phyloP scores from a whole-genome alignment of 768 basidiomycete species.

The Xerocomellus dryophilus region DNA sequence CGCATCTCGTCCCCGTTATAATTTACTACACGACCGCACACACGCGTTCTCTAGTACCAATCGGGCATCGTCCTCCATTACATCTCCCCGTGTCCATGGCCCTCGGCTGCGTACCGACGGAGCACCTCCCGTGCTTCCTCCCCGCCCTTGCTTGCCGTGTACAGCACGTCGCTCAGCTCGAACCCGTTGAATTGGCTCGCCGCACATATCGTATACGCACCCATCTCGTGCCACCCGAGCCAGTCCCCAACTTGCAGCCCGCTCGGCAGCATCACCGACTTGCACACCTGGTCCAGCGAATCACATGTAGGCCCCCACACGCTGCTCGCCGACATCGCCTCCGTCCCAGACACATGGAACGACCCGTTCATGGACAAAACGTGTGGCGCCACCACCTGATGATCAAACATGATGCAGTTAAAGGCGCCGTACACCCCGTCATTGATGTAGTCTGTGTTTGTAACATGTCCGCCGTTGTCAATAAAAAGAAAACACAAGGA shows the following conservation, averaged over 20 bases:
- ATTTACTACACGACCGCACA: constrained; percentile 10
- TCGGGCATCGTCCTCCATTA: neutral
- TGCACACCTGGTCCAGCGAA: constrained; percentile 89
- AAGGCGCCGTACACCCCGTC: constrained; percentile 98
- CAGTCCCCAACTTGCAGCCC: constrained; percentile 90
- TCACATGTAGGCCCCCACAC: constrained; percentile 99
- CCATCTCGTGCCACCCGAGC: constrained; percentile 98
- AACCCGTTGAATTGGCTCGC: constrained; percentile 96
- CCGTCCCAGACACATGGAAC: constrained; percentile 41
- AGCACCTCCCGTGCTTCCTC: constrained; percentile 54
- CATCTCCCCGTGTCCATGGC: constrained; percentile 34
- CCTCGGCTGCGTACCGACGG: constrained; percentile 44
- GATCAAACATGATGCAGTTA: constrained; percentile 97
- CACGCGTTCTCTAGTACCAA: constrained; percentile 1
- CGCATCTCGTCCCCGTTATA: constrained; percentile 8
- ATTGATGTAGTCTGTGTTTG: constrained; percentile 88
- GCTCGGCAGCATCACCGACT: constrained; percentile 56
- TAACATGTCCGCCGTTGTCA: neutral
- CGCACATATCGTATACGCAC: constrained; percentile 97
- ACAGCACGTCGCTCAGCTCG: constrained; percentile 72
- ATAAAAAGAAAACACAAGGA: constrained; percentile 1
- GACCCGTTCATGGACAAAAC: constrained; percentile 69
- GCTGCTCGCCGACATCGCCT: constrained; percentile 54
- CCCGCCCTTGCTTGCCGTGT: constrained; percentile 63
- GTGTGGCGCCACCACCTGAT: constrained; percentile 85